Base-by-base conservation (phyloP, 306 rosid genomes). In the Quercus ilex region DNA sequence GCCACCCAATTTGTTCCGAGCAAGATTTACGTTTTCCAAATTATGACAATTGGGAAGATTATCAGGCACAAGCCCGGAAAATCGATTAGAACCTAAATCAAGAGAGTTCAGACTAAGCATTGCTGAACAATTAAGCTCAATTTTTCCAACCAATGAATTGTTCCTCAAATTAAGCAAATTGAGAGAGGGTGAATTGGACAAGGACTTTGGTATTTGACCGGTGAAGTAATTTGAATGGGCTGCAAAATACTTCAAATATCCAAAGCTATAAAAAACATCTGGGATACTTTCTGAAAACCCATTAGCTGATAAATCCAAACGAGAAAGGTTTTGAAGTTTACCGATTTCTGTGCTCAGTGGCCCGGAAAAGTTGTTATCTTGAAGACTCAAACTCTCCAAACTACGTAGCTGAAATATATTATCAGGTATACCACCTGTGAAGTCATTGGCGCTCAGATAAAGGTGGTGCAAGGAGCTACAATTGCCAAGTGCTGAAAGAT, bases 1-100 rank as follows among this genome's bases (percentile, higher is more conserved):
- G 14, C 91, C 85, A 3, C 5, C 28, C 21, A 87, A 74, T 3
- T 75, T 62, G 81, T 89, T 89, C 57, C 80, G 84, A 35, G 85
- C 88, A 72, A 89, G 82, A 62, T 86, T 89, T 57, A 80, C 21
- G 55, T 43, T 81, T 17, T 79, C 79, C 93, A 84, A 78, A 74
- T 63, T 58, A 5, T 3, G 80, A 73, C 93, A 89, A 35, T 77
- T 46, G 25, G 93, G 83, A 64, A 89, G 89, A 58, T 79, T 77
- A 4, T 62, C 74, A 1, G 91, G 89, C 70, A 87, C 77, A 33
- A 23, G 69, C 23, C 93, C 93, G 18, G 1, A 1, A 75, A 89
- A 85, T 18, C 31, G 82, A 75, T 89, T 89, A 35, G 91, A 43
- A 41, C 80, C 91, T 14, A 89, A 75, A 87, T 89, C 89, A 73